Conservation (phyloP, 2,329 filamentous ascomycete species). For the Ophiosphaerella herpotricha region DNA sequence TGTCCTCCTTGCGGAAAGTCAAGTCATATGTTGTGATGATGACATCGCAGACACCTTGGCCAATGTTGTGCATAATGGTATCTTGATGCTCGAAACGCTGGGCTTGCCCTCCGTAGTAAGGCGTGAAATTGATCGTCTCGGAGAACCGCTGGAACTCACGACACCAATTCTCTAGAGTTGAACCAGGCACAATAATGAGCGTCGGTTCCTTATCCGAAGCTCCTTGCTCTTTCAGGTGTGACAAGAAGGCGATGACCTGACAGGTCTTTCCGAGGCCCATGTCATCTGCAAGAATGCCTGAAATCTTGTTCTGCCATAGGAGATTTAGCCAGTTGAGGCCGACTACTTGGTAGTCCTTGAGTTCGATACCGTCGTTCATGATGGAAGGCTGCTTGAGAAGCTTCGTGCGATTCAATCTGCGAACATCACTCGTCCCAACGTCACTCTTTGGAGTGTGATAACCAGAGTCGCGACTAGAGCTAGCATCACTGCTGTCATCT, state of each 20-base stretch:
- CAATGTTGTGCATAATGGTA: slow-evolving; percentile 65
- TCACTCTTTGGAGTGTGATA: slow-evolving; percentile 65
- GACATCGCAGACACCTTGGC: slow-evolving; percentile 63
- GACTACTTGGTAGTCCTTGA: slow-evolving; percentile 94
- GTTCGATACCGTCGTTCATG: slow-evolving; percentile 74
- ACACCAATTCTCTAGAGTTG: slow-evolving; percentile 94
- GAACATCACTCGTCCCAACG: slow-evolving; percentile 53
- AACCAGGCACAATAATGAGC: slow-evolving; percentile 87
- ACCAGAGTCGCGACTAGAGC: slow-evolving; percentile 64
- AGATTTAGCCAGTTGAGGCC: slow-evolving; percentile 93
- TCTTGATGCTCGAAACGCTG: slow-evolving; percentile 71
- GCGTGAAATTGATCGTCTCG: slow-evolving; percentile 71
- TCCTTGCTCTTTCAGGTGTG: slow-evolving; percentile 74
- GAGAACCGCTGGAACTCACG: slow-evolving; percentile 89
- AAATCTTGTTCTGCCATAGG: slow-evolving; percentile 77
- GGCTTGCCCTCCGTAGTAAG: slow-evolving; percentile 72
- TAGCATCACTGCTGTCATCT: slow-evolving; percentile 46
- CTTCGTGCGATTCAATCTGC: slow-evolving; percentile 43
- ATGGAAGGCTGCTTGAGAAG: slow-evolving; percentile 71
- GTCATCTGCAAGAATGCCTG: slow-evolving; percentile 93
- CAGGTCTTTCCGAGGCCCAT: slow-evolving; percentile 97
- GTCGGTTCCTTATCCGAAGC: slow-evolving; percentile 67
- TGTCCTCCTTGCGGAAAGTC: slow-evolving; percentile 63
- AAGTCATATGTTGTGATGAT: slow-evolving; percentile 75
- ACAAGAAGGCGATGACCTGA: slow-evolving; percentile 90